Percentiles rank a stretch among this genome's conserved stretches.
Conservation (phyloP, 768 basidiomycete species). For the Pleurotus giganteus region DNA sequence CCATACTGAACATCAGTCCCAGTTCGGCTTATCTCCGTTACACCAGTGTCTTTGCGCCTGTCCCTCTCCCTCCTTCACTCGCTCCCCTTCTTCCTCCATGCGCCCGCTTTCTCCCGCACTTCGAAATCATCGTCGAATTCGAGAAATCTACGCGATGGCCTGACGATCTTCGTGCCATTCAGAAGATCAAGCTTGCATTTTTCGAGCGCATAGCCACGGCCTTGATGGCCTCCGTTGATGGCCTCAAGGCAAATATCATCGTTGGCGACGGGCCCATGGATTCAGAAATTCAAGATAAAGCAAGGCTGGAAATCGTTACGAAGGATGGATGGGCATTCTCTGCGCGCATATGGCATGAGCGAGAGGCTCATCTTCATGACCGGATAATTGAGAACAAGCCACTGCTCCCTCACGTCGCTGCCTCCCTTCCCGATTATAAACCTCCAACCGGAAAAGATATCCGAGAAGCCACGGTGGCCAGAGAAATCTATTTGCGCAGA, state of each 20-base stretch:
- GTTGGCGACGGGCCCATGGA: slow-evolving; percentile 45
- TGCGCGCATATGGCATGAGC: slow-evolving; percentile 82
- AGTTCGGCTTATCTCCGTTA: slow-evolving; percentile 76
- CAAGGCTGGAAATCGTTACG: slow-evolving; percentile 73
- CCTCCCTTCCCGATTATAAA: slow-evolving; percentile 22
- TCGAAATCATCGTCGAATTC: slow-evolving; percentile 82
- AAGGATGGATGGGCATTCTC: slow-evolving; percentile 86
- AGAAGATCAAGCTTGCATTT: slow-evolving; percentile 92
- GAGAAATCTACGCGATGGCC: slow-evolving; percentile 95
- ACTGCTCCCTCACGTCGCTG: slow-evolving; percentile 35
- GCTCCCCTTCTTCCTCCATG: slow-evolving; percentile 51
- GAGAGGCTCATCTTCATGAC: slow-evolving; percentile 79
- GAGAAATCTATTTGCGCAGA: slow-evolving; percentile 58
- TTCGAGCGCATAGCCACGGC: slow-evolving; percentile 75
- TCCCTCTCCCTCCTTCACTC: slow-evolving; percentile 59
- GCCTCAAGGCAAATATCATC: slow-evolving; percentile 57
- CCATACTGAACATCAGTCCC: slow-evolving; percentile 74
- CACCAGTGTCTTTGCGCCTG: slow-evolving; percentile 78
- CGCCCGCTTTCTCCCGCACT: slow-evolving; percentile 65
- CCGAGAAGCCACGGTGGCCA: slow-evolving; percentile 53
- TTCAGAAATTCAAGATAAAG: slow-evolving; percentile 65
- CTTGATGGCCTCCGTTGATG: slow-evolving; percentile 51
- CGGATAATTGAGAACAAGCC: slow-evolving; percentile 53
- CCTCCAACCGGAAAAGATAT: slow-evolving; percentile 45
- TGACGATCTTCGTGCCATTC: slow-evolving; percentile 88